These are phyloP conservation scores for Arthrobotrys sphaeroides DNA, from an alignment of 2,329 filamentous ascomycete species.

Conservation along the genomic window DNA sequence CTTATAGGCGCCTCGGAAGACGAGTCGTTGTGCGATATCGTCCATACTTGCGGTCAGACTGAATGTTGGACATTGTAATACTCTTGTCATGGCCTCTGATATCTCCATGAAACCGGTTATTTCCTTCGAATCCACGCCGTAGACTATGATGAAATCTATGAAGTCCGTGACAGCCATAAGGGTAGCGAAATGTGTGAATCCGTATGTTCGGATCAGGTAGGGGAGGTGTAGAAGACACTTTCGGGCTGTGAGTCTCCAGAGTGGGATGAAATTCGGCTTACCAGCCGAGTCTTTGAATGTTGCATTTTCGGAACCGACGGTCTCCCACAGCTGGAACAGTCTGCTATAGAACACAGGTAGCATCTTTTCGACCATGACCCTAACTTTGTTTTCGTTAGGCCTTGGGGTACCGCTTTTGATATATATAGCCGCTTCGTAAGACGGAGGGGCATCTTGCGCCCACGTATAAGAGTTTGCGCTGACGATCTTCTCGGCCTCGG, in stretches of 20 bases:
- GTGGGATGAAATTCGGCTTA: background rate
- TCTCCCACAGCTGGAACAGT: conserved; percentile 1
- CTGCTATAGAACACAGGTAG: background rate
- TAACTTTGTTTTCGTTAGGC: background rate
- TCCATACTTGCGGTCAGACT: background rate
- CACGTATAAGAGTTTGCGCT: background rate
- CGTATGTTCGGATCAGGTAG: background rate
- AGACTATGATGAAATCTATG: background rate
- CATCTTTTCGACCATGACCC: background rate
- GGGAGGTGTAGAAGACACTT: background rate
- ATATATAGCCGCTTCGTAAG: background rate
- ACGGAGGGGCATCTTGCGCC: background rate
- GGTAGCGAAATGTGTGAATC: background rate
- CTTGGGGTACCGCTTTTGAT: background rate
- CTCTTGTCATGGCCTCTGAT: background rate
- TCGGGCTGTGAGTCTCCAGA: background rate
- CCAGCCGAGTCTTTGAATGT: background rate
- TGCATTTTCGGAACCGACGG: background rate
- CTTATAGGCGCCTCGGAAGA: no score
- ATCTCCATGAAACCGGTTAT: background rate
- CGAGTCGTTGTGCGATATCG: background rate
- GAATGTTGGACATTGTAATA: background rate
- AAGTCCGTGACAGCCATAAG: background rate
- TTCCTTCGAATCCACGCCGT: background rate
- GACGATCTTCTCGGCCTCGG: background rate